Evolutionary conservation across 208 protist species (phyloP), one percentile per base, ranked within the genome.

Genomic region (Histomonas meleagridis): DNA sequence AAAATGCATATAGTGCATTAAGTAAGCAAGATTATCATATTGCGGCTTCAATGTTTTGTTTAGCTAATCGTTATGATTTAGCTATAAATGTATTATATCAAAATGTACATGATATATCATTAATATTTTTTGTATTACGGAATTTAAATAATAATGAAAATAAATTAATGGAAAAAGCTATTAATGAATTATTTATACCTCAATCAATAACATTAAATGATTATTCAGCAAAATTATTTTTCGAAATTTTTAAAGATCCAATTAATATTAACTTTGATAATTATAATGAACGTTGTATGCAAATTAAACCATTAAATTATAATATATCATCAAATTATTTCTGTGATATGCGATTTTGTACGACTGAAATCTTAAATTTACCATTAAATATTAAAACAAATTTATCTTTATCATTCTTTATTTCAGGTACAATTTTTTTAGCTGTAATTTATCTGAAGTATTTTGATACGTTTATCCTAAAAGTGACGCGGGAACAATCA

Each of bases 31-130:
- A 86, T 55, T 86, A 55, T 55, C 32, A 86, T 28, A 86, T 55
- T 38, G 76, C 76, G 51, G 76, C 46, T 55, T 40, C 76, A 26
- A 86, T 86, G 76, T 86, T 86, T 49, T 51, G n/a, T 55, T 49
- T 86, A 16, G 40, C 76, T 3, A 46, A 46, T 12, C 23, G 55
- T 3, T 55, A 57, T 38, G 46, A 14, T 16, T 32, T 28, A 38
- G 43, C 40, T n/a, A n/a, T 86, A 18, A 23, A 46, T 38, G 21
- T 86, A 32, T 55, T 86, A n/a, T 18, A 57, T 4, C 43, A 86
- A 28, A 86, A 86, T 35, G 9, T 55, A 51, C 10, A 14, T 21
- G 18, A 28, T 55, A 32, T 51, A 21, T 14, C 40, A 86, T 10
- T 86, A 3, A 46, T 46, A 28, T 86, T 38, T 55, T 49, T 86